Percentiles rank a stretch among this genome's conserved stretches.
Conservation (phyloP, 2,329 filamentous ascomycete species). For the Gaeumannomyces tritici region DNA sequence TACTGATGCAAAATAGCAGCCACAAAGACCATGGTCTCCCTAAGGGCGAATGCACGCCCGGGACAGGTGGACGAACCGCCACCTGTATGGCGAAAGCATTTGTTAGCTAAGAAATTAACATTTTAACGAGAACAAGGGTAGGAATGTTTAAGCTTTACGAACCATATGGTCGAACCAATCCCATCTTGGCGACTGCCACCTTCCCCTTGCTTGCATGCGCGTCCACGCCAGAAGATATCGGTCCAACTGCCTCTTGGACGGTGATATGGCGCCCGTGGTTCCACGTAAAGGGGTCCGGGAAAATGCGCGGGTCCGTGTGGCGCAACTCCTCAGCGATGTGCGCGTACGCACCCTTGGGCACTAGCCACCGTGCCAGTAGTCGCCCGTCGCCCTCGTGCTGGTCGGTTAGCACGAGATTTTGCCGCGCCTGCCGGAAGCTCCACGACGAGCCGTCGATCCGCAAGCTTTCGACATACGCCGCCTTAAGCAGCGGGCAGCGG, state of each 20-base stretch:
- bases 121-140: no score
- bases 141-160: constrained; percentile 6
- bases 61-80: constrained; percentile 22
- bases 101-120: not conserved
- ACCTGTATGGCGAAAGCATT: constrained; percentile 12
- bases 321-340: constrained; percentile 23
- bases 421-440: constrained; percentile 18
- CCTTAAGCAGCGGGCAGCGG: constrained; percentile 27
- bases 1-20: constrained; percentile 25
- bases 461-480: constrained; percentile 28
- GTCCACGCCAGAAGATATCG: constrained; percentile 13
- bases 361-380: constrained; percentile 14
- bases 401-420: constrained; percentile 22
- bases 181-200: constrained; percentile 12
- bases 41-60: constrained; percentile 19
- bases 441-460: constrained; percentile 26
- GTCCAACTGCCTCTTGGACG: constrained; percentile 9
- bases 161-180: constrained; percentile 23
- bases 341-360: constrained; percentile 24
- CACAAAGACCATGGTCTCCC: constrained; percentile 24
- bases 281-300: constrained; percentile 24
- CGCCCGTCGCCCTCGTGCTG: constrained; percentile 8
- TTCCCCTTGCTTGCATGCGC: constrained; percentile 5
- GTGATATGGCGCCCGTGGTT: constrained; percentile 20
- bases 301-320: constrained; percentile 22